Percentiles rank a stretch among this genome's conserved stretches.
Conservation (phyloP, 306 rosid species). For the Cicer chorassanicum region DNA sequence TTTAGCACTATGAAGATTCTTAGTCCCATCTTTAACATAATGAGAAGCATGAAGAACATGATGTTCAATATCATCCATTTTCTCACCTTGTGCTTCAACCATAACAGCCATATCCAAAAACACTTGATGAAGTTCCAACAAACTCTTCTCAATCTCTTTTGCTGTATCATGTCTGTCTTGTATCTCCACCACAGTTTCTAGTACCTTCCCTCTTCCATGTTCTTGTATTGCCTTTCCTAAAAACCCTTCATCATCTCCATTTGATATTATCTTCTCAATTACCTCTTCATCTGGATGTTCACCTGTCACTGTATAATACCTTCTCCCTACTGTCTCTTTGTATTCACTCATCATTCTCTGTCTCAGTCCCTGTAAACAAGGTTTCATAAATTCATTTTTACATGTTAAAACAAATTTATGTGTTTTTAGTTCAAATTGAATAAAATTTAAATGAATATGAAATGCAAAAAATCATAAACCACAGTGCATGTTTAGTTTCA, state of each 20-base stretch:
- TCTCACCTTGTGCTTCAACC: constrained; percentile 95
- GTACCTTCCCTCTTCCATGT: constrained; percentile 82
- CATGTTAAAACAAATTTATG: background rate
- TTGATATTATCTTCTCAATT: constrained; percentile 77
- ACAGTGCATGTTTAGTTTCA: too few species aligned
- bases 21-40: constrained; percentile 78
- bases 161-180: constrained; percentile 83
- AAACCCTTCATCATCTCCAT: constrained; percentile 65
- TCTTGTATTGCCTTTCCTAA: constrained; percentile 66
- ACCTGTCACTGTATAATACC: constrained; percentile 80
- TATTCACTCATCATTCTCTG: constrained; percentile 85
- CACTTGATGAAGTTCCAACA: constrained; percentile 83
- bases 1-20: constrained; percentile 61
- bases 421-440: too few species aligned
- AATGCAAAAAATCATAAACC: too few species aligned
- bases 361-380: constrained; percentile 51
- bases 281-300: constrained; percentile 77
- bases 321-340: constrained; percentile 79
- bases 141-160: constrained; percentile 75
- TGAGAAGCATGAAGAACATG: constrained; percentile 76
- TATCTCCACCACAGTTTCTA: constrained; percentile 84
- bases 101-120: constrained; percentile 91
- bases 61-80: constrained; percentile 90
- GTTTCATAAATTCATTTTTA: background rate
- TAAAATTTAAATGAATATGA: too few species aligned